A percentile compares a stretch with the other conserved stretches of the same genome.
phyloP scores from a whole-genome alignment of 805 yeast genomes.

The Tetrapisispora nanseiensis region DNA sequence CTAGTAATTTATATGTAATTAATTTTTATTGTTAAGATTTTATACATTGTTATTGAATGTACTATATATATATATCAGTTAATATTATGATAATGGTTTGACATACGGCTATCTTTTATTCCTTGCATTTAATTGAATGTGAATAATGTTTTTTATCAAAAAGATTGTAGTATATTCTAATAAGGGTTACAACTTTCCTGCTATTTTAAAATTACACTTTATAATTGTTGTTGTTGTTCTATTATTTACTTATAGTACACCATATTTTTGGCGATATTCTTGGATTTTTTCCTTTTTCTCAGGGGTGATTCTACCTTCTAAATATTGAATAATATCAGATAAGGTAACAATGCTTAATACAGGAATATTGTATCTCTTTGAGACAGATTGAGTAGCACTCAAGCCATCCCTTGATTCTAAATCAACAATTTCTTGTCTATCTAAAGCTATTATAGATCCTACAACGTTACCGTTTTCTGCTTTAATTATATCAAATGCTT shows the following conservation, averaged over 20 bases:
- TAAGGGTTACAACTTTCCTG: no score
- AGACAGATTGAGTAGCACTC: conserved; percentile 77
- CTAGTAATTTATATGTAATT: neutral
- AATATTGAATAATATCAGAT: conserved; percentile 58
- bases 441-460: conserved; percentile 85
- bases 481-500: conserved; percentile 73
- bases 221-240: no score
- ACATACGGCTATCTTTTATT: neutral
- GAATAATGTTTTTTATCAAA: no score
- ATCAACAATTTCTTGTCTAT: conserved; percentile 86
- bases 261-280: conserved; percentile 41
- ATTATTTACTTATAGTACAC: conserved; percentile 16
- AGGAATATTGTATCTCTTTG: conserved; percentile 65
- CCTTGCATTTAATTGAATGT: no score
- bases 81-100: neutral
- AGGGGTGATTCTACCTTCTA: conserved; percentile 44
- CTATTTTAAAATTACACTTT: no score
- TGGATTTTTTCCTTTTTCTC: conserved; percentile 51
- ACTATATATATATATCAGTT: neutral
- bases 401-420: conserved; percentile 34
- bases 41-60: neutral
- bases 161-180: no score
- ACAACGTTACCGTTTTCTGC: conserved; percentile 63
- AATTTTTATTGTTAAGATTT: neutral
- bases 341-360: conserved; percentile 73